Evolutionary conservation across 805 yeast genomes (phyloP).

Genomic region (Blastobotrys mokoenaii): DNA sequence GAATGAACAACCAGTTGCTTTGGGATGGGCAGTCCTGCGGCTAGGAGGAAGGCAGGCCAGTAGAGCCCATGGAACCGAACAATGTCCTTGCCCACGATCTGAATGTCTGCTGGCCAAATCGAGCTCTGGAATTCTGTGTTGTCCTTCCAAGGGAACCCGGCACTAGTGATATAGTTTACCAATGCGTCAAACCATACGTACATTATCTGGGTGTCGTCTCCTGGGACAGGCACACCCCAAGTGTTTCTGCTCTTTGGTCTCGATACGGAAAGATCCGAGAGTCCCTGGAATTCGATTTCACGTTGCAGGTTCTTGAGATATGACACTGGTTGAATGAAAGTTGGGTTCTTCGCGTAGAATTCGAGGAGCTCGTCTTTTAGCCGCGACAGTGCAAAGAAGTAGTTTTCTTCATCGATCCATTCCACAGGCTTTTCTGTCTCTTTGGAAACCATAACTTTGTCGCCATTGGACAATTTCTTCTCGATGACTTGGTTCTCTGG

Average conservation of each 20-base stretch:
- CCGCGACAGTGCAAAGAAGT: conserved; percentile 68
- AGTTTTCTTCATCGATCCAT: conserved; percentile 73
- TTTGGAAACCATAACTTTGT: conserved; percentile 31
- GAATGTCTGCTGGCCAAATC: conserved; percentile 60
- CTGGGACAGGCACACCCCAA: conserved; percentile 92
- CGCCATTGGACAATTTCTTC: conserved; percentile 8
- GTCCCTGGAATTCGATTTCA: conserved; percentile 39
- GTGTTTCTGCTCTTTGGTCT: conserved; percentile 67
- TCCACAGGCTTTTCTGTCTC: conserved; percentile 74
- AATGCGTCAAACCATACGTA: conserved; percentile 98
- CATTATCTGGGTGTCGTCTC: conserved; percentile 65
- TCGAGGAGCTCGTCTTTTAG: conserved; percentile 49
- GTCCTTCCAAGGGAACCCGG: conserved; percentile 44
- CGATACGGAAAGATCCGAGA: conserved; percentile 76
- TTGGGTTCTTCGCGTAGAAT: conserved; percentile 39
- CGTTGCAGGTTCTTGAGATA: conserved; percentile 46
- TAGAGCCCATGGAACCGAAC: conserved; percentile 79
- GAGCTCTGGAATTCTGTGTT: conserved; percentile 16
- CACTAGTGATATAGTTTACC: conserved; percentile 69
- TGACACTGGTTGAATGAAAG: conserved; percentile 58
- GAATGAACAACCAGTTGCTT: conserved; percentile 77
- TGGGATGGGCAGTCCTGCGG: conserved; percentile 68
- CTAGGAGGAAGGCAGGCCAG: conserved; percentile 90
- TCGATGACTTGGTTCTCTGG: conserved; percentile 67
- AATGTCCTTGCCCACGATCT: conserved; percentile 89